Evolutionary conservation across 2,329 filamentous ascomycete species (phyloP), one percentile per base, ranked within the genome.

Genomic region (Phaeophleospora eucalypticola): DNA sequence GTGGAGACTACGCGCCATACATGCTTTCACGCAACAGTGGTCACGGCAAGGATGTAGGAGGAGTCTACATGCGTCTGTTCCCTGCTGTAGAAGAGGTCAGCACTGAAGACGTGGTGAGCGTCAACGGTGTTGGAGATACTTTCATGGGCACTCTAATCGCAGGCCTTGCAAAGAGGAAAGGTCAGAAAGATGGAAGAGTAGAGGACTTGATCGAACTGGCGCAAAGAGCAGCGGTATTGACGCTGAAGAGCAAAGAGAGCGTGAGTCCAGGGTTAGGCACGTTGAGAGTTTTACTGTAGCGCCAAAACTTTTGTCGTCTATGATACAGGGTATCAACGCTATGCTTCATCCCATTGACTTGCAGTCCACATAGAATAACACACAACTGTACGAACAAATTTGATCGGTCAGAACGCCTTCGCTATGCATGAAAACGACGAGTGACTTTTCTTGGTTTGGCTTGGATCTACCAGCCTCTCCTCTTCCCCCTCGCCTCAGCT

Each of bases 71-170:
- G 83, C 70, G 82, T 4, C 64, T 84, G 0, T 71, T 88, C 64
- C 81, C 86, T 0, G 74, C 86, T 0, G 79, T 79, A 1, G 82
- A 86, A 63, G 69, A 73, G 14, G 76, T 95, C 4, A 48, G 58
- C 2, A 67, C 72, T 0, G 69, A 78, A 16, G 81, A 93, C 19
- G 76, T 95, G 1, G 82, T 91, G 1, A 95, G 89, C 38, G 91
- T 97, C 8, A 97, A 97, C 65, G 93, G 91, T 0, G 89, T 89
- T 2, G 93, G 93, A 0, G 93, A 98, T 68, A 96, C 93, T 0
- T 90, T 97, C 65, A 74, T 94, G 7, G 93, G 91, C 0, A 85
- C 89, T 12, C 58, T 96, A 46, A 73, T 95, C n/a, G 85, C 89
- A 1, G 88, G 87, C 0, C 65, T 97, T 55, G 82, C 83, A 0